Percentiles rank a stretch among this genome's conserved stretches.
Conservation (phyloP, 106 monocot genomes). For the Dactylorhiza incarnata region DNA sequence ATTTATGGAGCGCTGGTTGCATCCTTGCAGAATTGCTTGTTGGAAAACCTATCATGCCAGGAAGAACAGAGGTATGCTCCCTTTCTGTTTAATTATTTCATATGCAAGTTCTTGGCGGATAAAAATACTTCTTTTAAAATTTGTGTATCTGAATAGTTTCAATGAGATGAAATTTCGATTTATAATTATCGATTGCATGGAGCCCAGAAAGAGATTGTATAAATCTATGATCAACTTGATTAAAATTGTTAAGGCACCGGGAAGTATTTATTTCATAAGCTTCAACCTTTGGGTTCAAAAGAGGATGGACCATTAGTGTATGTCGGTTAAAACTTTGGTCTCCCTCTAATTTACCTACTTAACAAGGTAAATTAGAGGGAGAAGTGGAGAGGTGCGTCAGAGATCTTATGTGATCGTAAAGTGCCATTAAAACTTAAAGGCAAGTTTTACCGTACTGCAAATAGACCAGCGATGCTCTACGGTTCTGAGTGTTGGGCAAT, state of each 20-base stretch:
- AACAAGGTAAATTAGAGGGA: too few species aligned
- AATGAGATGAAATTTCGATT: background rate
- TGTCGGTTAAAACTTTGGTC: too few species aligned
- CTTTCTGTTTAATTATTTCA: background rate
- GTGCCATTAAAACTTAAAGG: too few species aligned
- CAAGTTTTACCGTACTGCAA: too few species aligned
- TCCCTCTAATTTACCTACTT: too few species aligned
- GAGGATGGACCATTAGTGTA: too few species aligned
- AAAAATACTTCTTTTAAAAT: background rate
- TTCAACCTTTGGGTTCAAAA: too few species aligned
- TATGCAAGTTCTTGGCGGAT: background rate
- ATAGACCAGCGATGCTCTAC: too few species aligned
- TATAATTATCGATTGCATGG: background rate
- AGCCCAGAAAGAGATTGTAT: background rate
- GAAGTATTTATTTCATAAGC: too few species aligned
- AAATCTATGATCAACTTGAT: background rate
- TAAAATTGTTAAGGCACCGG: background rate
- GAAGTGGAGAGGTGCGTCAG: too few species aligned
- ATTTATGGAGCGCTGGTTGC: conserved; percentile 87
- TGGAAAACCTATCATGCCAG: conserved; percentile 83
- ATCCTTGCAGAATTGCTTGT: conserved; percentile 74
- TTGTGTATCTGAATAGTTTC: background rate
- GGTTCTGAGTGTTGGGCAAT: too few species aligned
- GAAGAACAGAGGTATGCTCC: conserved; percentile 69
- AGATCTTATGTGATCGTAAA: too few species aligned